Evolutionary conservation across 1,139 yeast genomes (phyloP).

Genomic region (Trichomonascaceae sp.): DNA sequence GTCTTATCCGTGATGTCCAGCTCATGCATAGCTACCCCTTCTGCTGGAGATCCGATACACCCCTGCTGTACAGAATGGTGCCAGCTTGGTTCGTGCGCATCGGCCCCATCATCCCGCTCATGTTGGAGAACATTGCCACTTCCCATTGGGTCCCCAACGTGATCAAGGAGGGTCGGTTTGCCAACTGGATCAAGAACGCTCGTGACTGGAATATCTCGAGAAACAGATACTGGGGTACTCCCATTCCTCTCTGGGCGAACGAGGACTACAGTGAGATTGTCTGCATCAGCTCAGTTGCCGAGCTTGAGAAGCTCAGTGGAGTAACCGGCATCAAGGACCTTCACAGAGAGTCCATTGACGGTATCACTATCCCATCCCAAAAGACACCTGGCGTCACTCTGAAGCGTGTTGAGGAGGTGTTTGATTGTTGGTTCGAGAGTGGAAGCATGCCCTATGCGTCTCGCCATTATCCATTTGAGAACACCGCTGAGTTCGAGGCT

Average conservation of each 20-base stretch:
- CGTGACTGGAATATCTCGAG: constrained; percentile 98
- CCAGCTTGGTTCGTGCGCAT: constrained; percentile 98
- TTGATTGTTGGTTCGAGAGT: constrained; percentile 99
- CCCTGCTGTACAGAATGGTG: constrained; percentile 86
- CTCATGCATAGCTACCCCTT: constrained; percentile 94
- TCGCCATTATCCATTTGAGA: constrained; percentile 92
- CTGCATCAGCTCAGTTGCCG: constrained; percentile 83
- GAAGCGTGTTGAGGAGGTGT: constrained; percentile 91
- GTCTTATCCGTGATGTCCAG: constrained; percentile 65
- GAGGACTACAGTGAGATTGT: constrained; percentile 88
- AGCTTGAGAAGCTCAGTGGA: constrained; percentile 76
- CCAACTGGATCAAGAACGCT: constrained; percentile 96
- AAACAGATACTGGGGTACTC: constrained; percentile 99
- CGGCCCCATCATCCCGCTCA: constrained; percentile 71
- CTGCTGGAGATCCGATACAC: constrained; percentile 99
- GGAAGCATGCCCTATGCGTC: constrained; percentile 99
- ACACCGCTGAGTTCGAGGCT: constrained; percentile 48
- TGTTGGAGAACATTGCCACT: constrained; percentile 71
- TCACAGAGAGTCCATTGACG: constrained; percentile 88
- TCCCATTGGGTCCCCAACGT: constrained; percentile 91
- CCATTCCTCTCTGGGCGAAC: constrained; percentile 94
- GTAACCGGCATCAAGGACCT: constrained; percentile 68
- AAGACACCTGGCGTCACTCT: constrained; percentile 68
- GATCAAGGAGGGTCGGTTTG: constrained; percentile 87
- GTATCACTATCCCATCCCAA: constrained; percentile 87